Conservation (phyloP, 108 stramenopile genomes). For the Cyclotella distinguenda region DNA sequence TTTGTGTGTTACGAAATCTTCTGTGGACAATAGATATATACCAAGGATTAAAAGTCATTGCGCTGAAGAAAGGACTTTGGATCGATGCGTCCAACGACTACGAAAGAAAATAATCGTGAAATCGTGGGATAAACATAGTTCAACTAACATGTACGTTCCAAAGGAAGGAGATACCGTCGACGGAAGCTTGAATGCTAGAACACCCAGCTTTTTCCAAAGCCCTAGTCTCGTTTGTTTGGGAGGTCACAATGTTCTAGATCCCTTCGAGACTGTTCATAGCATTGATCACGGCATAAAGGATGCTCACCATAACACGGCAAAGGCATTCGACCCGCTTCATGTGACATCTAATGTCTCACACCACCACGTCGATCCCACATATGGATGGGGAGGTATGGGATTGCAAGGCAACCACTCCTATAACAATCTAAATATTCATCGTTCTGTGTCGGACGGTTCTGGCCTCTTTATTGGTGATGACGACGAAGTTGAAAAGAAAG, state of each 20-base stretch:
- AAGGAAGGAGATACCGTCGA: slow-evolving; percentile 29
- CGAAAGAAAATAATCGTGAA: slow-evolving; percentile 68
- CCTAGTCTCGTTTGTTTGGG: slow-evolving; percentile 80
- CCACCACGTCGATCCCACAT: slow-evolving; percentile 49
- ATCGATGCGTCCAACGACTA: slow-evolving; percentile 83
- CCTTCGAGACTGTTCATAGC: slow-evolving; percentile 38
- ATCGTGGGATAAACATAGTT: slow-evolving; percentile 58
- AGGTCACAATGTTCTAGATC: slow-evolving; percentile 70
- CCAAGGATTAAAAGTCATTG: slow-evolving; percentile 87
- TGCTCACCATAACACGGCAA: slow-evolving; percentile 3
- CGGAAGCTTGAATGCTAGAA: slow-evolving; percentile 44
- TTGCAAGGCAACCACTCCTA: slow-evolving; percentile 76
- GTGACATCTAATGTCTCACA: background rate
- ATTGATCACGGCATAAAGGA: slow-evolving; percentile 22
- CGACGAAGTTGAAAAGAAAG: slow-evolving; percentile 43
- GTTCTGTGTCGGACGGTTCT: slow-evolving; percentile 57
- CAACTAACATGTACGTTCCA: slow-evolving; percentile 24
- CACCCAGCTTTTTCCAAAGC: slow-evolving; percentile 81
- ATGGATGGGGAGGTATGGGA: slow-evolving; percentile 85
- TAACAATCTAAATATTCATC: slow-evolving; percentile 49
- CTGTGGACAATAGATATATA: slow-evolving; percentile 58
- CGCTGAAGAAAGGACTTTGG: slow-evolving; percentile 82
- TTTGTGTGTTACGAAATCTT: no score
- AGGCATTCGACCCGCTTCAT: slow-evolving; percentile 3
- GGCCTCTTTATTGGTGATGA: slow-evolving; percentile 77